Conservation (phyloP, 163 green algal species). For the Trebouxia gelatinosa region DNA sequence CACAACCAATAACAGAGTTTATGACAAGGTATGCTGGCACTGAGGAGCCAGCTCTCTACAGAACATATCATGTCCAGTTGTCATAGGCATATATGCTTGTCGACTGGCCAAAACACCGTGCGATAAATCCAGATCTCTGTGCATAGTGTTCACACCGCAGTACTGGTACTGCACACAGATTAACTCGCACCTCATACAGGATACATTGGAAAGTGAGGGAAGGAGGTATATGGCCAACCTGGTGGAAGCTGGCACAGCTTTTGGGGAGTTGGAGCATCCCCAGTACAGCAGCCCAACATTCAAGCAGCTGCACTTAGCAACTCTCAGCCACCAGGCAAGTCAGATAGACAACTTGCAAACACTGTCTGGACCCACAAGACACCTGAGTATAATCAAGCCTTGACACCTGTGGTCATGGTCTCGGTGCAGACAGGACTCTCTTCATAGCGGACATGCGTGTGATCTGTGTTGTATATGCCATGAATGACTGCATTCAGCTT, state of each 20-base stretch:
- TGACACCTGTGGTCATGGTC: background rate
- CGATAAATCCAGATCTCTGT: background rate
- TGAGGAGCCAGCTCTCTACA: background rate
- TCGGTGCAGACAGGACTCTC: background rate
- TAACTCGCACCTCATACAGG: no score
- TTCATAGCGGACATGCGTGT: background rate
- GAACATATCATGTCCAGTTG: background rate
- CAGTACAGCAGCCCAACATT: conserved; percentile 67
- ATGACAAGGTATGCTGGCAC: conserved; percentile 58
- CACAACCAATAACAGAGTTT: conserved; percentile 70
- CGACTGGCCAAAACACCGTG: background rate
- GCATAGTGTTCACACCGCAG: no score
- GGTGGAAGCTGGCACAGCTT: conserved; percentile 51
- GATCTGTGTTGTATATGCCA: background rate
- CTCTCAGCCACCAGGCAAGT: conserved; percentile 68
- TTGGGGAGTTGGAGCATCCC: conserved; percentile 74
- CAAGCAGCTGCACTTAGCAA: conserved; percentile 67
- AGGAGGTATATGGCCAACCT: conserved; percentile 51
- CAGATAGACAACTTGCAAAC: no score
- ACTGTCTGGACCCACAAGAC: background rate
- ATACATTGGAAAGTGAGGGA: conserved; percentile 64
- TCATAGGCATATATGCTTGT: background rate
- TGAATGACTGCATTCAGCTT: background rate
- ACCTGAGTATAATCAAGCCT: background rate
- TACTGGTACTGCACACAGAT: no score